phyloP scores from a whole-genome alignment of 2,329 filamentous ascomycete genomes.

The Ilyonectria sp. region DNA sequence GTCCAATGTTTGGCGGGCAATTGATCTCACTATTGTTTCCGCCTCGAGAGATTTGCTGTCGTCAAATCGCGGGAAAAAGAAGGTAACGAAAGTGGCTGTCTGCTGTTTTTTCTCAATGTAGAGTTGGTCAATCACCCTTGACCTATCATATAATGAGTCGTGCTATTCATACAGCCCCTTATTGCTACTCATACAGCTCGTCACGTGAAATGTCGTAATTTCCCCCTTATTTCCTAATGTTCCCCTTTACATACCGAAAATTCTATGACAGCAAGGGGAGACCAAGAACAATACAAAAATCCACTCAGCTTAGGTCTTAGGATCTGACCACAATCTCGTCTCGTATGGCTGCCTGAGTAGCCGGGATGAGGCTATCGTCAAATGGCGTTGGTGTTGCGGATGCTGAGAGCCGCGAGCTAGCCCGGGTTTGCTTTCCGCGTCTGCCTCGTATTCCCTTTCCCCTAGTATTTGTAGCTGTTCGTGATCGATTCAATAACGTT shows the following conservation, averaged over 20 bases:
- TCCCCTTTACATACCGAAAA: not conserved
- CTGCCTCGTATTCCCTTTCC: no score
- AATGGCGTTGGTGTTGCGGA: not conserved
- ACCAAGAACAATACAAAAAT: not conserved
- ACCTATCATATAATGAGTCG: conserved; percentile 10
- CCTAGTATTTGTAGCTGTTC: no score
- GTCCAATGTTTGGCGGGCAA: conserved; percentile 33
- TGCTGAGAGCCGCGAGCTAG: not conserved
- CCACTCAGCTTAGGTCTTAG: not conserved
- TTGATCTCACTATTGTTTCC: conserved; percentile 37
- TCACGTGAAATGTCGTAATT: not conserved
- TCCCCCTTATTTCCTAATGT: not conserved
- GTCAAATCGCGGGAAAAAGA: conserved; percentile 34
- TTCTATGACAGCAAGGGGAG: not conserved
- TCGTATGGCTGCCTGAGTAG: not conserved
- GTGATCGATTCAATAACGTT: not conserved
- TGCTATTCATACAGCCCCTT: not conserved
- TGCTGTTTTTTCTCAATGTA: conserved; percentile 15
- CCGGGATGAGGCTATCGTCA: not conserved
- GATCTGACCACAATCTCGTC: not conserved
- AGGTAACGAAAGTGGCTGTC: conserved; percentile 19
- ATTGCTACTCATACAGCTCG: not conserved
- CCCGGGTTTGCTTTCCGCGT: no score
- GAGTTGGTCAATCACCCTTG: conserved; percentile 30
- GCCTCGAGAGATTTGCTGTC: conserved; percentile 30